Conservation (phyloP, 1,284 basidiomycete genomes). For the Sanghuangporus weigelae region DNA sequence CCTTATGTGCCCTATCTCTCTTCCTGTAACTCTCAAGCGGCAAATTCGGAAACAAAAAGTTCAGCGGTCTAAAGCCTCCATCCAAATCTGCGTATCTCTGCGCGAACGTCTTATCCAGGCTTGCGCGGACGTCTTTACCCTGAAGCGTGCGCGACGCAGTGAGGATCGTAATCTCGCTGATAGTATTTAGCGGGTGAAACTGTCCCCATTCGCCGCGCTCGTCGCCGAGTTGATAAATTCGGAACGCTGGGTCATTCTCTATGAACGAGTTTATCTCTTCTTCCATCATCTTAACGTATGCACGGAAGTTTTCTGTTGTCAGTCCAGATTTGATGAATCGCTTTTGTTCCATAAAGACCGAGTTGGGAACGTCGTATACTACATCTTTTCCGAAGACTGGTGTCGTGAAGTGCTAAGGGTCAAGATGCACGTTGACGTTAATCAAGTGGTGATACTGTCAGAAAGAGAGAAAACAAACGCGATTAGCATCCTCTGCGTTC, state of each 20-base stretch:
- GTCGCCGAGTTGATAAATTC: slow-evolving; percentile 53
- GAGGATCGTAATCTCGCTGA: slow-evolving; percentile 92
- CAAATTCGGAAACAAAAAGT: slow-evolving; percentile 93
- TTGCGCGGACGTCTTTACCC: slow-evolving; percentile 81
- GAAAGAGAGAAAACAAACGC: slow-evolving; percentile 42
- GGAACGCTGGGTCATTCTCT: slow-evolving; percentile 56
- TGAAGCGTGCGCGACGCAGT: slow-evolving; percentile 92
- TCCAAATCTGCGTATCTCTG: slow-evolving; percentile 88
- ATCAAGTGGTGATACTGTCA: not conserved
- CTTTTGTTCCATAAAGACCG: slow-evolving; percentile 99
- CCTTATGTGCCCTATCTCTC: slow-evolving; percentile 86
- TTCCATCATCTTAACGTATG: slow-evolving; percentile 89
- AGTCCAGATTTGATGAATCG: slow-evolving; percentile 94
- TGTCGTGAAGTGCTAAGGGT: slow-evolving; percentile 72
- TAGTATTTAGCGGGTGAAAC: slow-evolving; percentile 68
- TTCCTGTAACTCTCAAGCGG: slow-evolving; percentile 85
- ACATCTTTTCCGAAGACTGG: slow-evolving; percentile 96
- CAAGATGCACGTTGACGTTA: not conserved
- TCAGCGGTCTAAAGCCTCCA: slow-evolving; percentile 86
- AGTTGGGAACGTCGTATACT: slow-evolving; percentile 96
- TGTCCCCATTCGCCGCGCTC: slow-evolving; percentile 60
- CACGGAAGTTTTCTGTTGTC: slow-evolving; percentile 85
- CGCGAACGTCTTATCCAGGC: slow-evolving; percentile 81
- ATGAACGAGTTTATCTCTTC: slow-evolving; percentile 77
- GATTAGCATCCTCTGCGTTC: slow-evolving; percentile 96